Evolutionary conservation across 169 alveolate genomes (phyloP).

Genomic region (Ichthyophthirius multifiliis): DNA sequence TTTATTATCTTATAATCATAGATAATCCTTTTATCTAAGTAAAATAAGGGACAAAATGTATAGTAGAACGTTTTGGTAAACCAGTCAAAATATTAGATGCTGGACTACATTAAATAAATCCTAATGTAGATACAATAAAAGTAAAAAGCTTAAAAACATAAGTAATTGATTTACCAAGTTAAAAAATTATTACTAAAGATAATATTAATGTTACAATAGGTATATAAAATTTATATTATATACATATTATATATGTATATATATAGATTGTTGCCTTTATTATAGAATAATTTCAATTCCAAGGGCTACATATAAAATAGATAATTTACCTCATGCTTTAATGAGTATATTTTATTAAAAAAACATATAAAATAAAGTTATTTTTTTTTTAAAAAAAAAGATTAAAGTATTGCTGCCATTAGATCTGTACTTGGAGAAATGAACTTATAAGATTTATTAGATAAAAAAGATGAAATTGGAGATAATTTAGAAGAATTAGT

Average conservation of each 20-base stretch:
- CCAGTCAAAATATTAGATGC: not conserved
- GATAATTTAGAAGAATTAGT: not conserved
- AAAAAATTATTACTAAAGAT: not conserved
- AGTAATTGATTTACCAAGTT: not conserved
- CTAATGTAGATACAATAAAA: not conserved
- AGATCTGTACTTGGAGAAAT: slow-evolving; percentile 36
- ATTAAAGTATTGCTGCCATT: slow-evolving; percentile 23
- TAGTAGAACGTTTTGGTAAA: not conserved
- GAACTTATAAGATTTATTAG: slow-evolving; percentile 19
- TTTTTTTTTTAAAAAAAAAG: not conserved
- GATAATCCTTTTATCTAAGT: not conserved
- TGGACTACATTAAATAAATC: not conserved
- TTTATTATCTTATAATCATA: not conserved
- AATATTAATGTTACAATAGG: not conserved
- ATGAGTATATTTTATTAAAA: not conserved
- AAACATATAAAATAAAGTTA: too few species aligned
- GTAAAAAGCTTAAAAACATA: not conserved
- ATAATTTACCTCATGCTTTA: not conserved
- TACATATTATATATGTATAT: not conserved
- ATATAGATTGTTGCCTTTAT: slow-evolving; percentile 28
- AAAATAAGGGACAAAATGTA: not conserved
- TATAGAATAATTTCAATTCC: slow-evolving; percentile 31
- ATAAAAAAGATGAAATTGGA: slow-evolving; percentile 21
- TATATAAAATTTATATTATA: not conserved
- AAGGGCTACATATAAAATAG: slow-evolving; percentile 25